Conservation (phyloP, 306 rosid genomes). For the Dryas octopetala region DNA sequence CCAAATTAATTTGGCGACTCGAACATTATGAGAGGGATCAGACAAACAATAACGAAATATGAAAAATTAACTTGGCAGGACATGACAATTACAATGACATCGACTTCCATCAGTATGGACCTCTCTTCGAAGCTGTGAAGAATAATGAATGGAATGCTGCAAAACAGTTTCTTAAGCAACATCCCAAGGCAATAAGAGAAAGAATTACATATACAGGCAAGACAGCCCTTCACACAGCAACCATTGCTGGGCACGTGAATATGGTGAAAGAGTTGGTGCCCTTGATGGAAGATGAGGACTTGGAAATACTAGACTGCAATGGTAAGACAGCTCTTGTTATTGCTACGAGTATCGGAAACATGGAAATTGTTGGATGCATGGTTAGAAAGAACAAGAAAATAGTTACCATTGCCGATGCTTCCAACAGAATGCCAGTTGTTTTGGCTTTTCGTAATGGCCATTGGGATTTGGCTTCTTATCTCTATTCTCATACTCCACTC, state of each 20-base stretch:
- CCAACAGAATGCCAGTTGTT: background rate
- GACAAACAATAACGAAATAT: too few species aligned
- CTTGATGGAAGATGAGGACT: background rate
- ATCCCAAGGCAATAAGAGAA: background rate
- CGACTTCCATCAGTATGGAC: background rate
- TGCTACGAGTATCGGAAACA: background rate
- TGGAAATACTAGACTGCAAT: background rate
- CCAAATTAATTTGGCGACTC: too few species aligned
- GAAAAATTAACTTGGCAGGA: background rate
- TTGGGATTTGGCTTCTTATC: background rate
- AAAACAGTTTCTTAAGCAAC: background rate
- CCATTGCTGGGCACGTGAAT: background rate
- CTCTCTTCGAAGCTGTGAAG: background rate
- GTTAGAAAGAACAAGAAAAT: background rate
- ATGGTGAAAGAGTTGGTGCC: background rate
- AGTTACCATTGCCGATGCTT: background rate
- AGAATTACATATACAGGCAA: background rate
- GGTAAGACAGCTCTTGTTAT: background rate
- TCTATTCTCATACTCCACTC: background rate
- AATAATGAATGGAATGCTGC: background rate
- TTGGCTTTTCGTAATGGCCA: background rate
- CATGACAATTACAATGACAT: background rate
- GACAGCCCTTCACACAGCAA: slow-evolving; percentile 3
- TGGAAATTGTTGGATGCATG: background rate
- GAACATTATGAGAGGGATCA: too few species aligned